Evolutionary conservation across 73 alveolate species (phyloP).

Genomic region (Paramecium primaurelia): DNA sequence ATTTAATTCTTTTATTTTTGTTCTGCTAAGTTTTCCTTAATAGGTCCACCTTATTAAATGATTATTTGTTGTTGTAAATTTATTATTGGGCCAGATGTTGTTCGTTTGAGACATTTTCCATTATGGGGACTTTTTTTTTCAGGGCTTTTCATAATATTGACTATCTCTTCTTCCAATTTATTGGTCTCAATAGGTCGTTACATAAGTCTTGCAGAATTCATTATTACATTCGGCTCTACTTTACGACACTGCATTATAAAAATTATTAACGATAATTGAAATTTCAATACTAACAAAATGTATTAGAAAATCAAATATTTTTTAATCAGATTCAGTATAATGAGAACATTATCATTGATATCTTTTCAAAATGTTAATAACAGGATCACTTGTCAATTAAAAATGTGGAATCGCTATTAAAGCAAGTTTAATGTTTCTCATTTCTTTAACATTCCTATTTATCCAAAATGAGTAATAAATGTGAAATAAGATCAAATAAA

Average conservation of each 20-base stretch:
- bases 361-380: neutral
- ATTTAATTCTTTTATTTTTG: neutral
- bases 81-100: neutral
- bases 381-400: neutral
- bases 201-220: slow-evolving; percentile 37
- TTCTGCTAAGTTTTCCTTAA: neutral
- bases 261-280: slow-evolving; percentile 18
- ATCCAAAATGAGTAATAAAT: neutral
- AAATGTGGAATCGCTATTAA: neutral
- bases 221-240: neutral
- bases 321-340: neutral
- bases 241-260: slow-evolving; percentile 24
- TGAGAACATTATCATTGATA: neutral
- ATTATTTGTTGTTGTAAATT: slow-evolving; percentile 32
- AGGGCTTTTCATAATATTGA: slow-evolving; percentile 27
- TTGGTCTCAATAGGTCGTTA: neutral
- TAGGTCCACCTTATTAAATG: neutral
- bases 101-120: neutral
- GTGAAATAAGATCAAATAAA: neutral
- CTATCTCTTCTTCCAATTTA: slow-evolving; percentile 28
- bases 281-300: neutral
- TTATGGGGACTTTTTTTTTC: neutral
- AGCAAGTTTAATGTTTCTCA: neutral
- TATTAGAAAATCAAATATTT: neutral
- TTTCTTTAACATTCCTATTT: neutral